Conservation (phyloP, 768 basidiomycete species). For the Lentinula aciculospora region DNA sequence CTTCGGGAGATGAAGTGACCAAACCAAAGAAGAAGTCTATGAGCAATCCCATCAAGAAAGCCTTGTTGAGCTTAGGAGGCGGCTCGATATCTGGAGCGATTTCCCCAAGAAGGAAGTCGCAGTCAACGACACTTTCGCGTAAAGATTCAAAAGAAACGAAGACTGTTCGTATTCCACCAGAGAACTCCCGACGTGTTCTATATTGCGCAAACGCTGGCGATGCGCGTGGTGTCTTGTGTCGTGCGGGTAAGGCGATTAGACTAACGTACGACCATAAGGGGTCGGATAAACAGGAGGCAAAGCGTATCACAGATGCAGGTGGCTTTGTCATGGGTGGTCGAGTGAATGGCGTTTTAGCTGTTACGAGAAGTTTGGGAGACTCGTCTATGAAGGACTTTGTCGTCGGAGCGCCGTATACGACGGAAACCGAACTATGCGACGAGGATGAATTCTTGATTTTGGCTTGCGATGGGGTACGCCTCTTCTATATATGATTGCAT, state of each 20-base stretch:
- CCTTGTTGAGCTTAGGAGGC: conserved; percentile 45
- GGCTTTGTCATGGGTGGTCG: conserved; percentile 99
- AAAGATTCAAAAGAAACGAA: conserved; percentile 22
- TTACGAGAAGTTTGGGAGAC: conserved; percentile 93
- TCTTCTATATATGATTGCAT: neutral
- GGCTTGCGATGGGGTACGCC: conserved; percentile 93
- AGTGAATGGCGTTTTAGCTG: conserved; percentile 95
- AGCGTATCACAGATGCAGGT: conserved; percentile 95
- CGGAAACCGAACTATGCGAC: conserved; percentile 88
- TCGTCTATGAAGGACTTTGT: conserved; percentile 99
- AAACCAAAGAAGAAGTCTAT: conserved; percentile 39
- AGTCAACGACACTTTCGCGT: conserved; percentile 24
- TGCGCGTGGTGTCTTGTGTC: conserved; percentile 89
- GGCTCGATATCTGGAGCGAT: conserved; percentile 24
- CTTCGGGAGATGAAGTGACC: conserved; percentile 27
- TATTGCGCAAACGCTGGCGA: conserved; percentile 98
- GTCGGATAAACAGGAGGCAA: conserved; percentile 93
- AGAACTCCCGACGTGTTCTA: conserved; percentile 62
- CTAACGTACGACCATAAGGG: conserved; percentile 99
- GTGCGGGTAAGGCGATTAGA: conserved; percentile 84
- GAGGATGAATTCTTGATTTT: conserved; percentile 94
- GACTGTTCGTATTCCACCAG: conserved; percentile 38
- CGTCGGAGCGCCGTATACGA: conserved; percentile 96
- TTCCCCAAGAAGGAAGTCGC: conserved; percentile 26
- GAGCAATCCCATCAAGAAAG: conserved; percentile 46